Base-by-base conservation (phyloP, 306 rosid species). In the Sesbania bispinosa region DNA sequence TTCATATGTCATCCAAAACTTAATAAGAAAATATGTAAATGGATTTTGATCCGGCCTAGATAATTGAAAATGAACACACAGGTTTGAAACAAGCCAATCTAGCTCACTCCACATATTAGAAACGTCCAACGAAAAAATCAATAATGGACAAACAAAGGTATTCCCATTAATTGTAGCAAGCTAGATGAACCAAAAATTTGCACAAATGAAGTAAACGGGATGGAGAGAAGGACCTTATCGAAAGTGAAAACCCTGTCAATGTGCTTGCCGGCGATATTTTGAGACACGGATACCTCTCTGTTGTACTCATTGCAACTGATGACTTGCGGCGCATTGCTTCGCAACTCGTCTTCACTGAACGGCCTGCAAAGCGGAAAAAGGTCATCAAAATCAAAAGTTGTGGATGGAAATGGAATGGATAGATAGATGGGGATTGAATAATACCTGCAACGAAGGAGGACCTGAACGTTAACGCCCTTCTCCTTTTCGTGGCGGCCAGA, bases 391-490 rank as follows among this genome's bases (percentile, higher is more conserved):
- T 1, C n/a, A 4, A 57, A 35, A 2, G 7, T 6, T 6, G 38
- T 3, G 4, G 4, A 39, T 1, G 30, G 21, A 30, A 9, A 7
- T 2, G 4, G 0, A 64, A 5, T 35, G 46, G n/a, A 10, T 0
- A 19, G 0, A n/a, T n/a, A n/a, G 39, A n/a, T n/a, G n/a, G n/a
- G n/a, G n/a, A n/a, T n/a, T n/a, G 21, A 0, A 62, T 19, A 6
- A 20, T 78, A 92, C 98, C 98, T 83, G 93, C 98, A 93, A 39
- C 97, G 96, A 30, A 93, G 96, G 55, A 93, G 98, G 39, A 93
- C 98, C 67, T 93, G 98, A 73, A 93, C 98, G 59, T 93, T 93
- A 36, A 93, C 98, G 15, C 98, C 98, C 69, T 93, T 93, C 83
- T 93, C 98, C 69, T 88, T 93, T 78, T 86, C 97, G 46, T 83